Evolutionary conservation across 2,329 filamentous ascomycete genomes (phyloP).

Genomic region (Botrytis medusae): DNA sequence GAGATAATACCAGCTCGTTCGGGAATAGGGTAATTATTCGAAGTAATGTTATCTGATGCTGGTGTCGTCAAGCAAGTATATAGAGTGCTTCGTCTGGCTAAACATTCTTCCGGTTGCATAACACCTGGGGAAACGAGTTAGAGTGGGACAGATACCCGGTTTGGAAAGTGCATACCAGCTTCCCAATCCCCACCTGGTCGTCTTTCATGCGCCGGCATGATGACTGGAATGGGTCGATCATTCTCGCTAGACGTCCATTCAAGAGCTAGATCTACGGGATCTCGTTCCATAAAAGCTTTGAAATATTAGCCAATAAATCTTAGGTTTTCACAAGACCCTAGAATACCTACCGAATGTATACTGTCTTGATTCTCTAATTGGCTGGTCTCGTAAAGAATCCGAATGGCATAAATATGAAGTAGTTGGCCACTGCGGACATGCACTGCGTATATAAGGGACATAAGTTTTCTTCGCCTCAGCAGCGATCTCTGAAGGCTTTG

Average conservation of each 20-base stretch:
- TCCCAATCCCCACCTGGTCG: conserved; percentile 80
- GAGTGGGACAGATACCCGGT: background rate
- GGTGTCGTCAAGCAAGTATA: conserved; percentile 66
- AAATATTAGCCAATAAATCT: background rate
- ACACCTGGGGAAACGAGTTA: conserved; percentile 44
- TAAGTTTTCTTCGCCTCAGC: conserved; percentile 70
- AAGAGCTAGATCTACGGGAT: conserved; percentile 61
- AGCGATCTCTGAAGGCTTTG: conserved; percentile 68
- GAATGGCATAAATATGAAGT: conserved; percentile 54
- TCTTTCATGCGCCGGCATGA: conserved; percentile 65
- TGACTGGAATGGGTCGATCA: conserved; percentile 39
- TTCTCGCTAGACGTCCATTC: conserved; percentile 49
- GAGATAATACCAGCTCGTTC: conserved; percentile 69
- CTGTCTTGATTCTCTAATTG: conserved; percentile 32
- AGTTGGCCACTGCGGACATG: conserved; percentile 56
- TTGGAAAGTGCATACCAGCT: conserved; percentile 46
- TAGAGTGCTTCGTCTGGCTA: conserved; percentile 73
- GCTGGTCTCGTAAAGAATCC: conserved; percentile 47
- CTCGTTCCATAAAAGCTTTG: conserved; percentile 51
- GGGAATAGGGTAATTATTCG: conserved; percentile 68
- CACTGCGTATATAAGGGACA: conserved; percentile 62
- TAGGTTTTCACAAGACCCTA: background rate
- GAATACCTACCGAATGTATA: conserved; percentile 46
- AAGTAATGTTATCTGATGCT: conserved; percentile 48
- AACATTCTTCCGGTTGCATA: conserved; percentile 67